Evolutionary conservation across 176 grass and related monocot species (phyloP), one percentile per base, ranked within the genome.

Genomic region (Rhipidocladum racemiflorum): DNA sequence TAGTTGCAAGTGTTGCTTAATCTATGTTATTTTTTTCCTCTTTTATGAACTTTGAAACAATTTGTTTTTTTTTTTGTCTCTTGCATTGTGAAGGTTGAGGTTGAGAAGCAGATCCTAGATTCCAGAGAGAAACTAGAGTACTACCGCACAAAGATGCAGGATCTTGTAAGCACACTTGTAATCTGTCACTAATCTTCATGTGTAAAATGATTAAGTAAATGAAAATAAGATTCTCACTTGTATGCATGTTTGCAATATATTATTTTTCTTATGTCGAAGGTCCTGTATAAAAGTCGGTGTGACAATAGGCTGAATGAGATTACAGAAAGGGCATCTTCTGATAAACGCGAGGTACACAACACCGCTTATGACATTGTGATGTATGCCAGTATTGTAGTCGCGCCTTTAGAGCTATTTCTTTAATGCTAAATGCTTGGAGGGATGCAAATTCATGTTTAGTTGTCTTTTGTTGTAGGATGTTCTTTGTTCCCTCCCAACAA

Each of bases 241-340:
- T 14, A 61, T 61, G 57, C 57, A 61, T 61, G 57, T 28, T 61
- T 61, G 25, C 24, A 61, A 61, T 61, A 12, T 61, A 14, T 89
- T 68, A 17, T 79, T 84, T 82, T 57, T 44, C 40, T 72, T 81
- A 72, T 87, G 51, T 65, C 59, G 0, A 89, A 99, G 96, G 92
- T 99, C 68, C 80, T 99, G 43, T 99, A 95, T 57, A 99, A 91
- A 92, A 99, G 97, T 91, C 91, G 93, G 72, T 99, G 97, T 45
- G 93, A 99, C 66, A 99, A 99, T 77, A 99, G 93, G 84, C 77
- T 99, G 34, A 99, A 99, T 85, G 97, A 99, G 83, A 99, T 99
- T 59, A 95, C 92, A 69, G 97, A 99, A 89, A 92, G 93, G 69
- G 97, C 97, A 13, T 95, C 92, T 68, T 87, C 91, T 85, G 96